A percentile compares a stretch with the other conserved stretches of the same genome.
Evolutionary conservation across 768 basidiomycete species (phyloP).

Genomic region (Coprinopsis cinerea): DNA sequence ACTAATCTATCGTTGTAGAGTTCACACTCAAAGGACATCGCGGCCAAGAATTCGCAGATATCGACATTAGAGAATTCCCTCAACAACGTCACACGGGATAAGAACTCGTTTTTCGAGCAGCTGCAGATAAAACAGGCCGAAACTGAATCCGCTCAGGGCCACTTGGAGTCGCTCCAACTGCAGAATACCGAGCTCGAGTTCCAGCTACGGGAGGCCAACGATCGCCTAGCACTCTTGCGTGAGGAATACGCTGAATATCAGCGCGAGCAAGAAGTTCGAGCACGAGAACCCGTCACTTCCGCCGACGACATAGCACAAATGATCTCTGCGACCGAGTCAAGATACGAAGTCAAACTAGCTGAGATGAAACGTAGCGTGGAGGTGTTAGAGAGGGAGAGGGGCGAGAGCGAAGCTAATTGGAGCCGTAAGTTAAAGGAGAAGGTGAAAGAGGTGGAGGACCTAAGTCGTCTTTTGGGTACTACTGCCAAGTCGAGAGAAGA

Average conservation of each 20-base stretch:
- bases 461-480: slow-evolving; percentile 54
- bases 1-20: slow-evolving; percentile 37
- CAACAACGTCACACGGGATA: slow-evolving; percentile 65
- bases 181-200: slow-evolving; percentile 83
- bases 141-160: slow-evolving; percentile 73
- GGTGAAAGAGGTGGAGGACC: slow-evolving; percentile 66
- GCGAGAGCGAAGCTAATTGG: slow-evolving; percentile 87
- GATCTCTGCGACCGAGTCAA: slow-evolving; percentile 66
- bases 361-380: slow-evolving; percentile 64
- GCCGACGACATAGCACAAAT: slow-evolving; percentile 69
- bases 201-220: slow-evolving; percentile 75
- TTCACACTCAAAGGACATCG: slow-evolving; percentile 61
- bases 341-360: slow-evolving; percentile 69
- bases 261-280: slow-evolving; percentile 47
- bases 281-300: slow-evolving; percentile 39
- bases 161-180: slow-evolving; percentile 68
- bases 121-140: slow-evolving; percentile 88
- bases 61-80: slow-evolving; percentile 64
- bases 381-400: slow-evolving; percentile 74
- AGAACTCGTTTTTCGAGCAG: slow-evolving; percentile 78
- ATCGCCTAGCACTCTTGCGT: slow-evolving; percentile 62
- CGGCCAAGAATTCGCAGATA: slow-evolving; percentile 55
- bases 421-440: slow-evolving; percentile 78
- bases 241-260: slow-evolving; percentile 66
- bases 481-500: slow-evolving; percentile 55